A percentile compares a stretch with the other conserved stretches of the same genome.
Evolutionary conservation across 108 stramenopile species (phyloP).

Genomic region (Cylindrotheca closterium): DNA sequence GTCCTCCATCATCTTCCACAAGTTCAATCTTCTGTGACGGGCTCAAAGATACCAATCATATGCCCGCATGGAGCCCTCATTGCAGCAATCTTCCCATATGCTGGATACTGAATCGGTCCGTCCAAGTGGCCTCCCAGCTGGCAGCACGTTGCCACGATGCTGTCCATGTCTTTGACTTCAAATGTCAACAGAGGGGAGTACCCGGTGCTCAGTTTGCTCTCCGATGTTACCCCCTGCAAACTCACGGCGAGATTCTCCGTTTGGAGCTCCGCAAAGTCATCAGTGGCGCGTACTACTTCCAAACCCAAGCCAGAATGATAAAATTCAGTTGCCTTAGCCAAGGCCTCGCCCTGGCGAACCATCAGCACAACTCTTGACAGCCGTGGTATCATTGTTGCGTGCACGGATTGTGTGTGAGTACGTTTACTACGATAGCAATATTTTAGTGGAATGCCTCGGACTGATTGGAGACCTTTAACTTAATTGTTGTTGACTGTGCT

Average conservation of each 20-base stretch:
- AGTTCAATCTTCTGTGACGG: conserved; percentile 17
- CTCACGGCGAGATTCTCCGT: conserved; percentile 38
- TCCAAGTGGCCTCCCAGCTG: conserved; percentile 82
- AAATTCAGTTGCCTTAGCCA: conserved; percentile 76
- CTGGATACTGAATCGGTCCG: conserved; percentile 90
- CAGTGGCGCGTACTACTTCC: conserved; percentile 68
- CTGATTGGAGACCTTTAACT: too few relatives aligned
- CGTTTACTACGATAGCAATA: too few relatives aligned
- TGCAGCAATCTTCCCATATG: conserved; percentile 86
- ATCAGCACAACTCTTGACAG: conserved; percentile 73
- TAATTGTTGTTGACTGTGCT: too few relatives aligned
- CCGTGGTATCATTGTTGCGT: conserved; percentile 24
- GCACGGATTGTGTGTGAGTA: not conserved
- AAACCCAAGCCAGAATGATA: conserved; percentile 76
- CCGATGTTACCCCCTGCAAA: conserved; percentile 59
- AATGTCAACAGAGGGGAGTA: conserved; percentile 79
- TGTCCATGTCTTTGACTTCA: conserved; percentile 78
- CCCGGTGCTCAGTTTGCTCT: conserved; percentile 72
- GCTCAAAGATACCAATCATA: conserved; percentile 87
- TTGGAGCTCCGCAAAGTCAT: conserved; percentile 80
- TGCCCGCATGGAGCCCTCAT: conserved; percentile 79
- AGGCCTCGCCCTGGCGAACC: conserved; percentile 72
- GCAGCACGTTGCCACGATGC: conserved; percentile 60
- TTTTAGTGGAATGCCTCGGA: too few relatives aligned
- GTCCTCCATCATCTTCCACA: too few relatives aligned